A percentile compares a stretch with the other conserved stretches of the same genome.
These are phyloP conservation scores for Aristolochia californica DNA, from an alignment of 164 flowering plant genomes.

Conservation along the genomic window DNA sequence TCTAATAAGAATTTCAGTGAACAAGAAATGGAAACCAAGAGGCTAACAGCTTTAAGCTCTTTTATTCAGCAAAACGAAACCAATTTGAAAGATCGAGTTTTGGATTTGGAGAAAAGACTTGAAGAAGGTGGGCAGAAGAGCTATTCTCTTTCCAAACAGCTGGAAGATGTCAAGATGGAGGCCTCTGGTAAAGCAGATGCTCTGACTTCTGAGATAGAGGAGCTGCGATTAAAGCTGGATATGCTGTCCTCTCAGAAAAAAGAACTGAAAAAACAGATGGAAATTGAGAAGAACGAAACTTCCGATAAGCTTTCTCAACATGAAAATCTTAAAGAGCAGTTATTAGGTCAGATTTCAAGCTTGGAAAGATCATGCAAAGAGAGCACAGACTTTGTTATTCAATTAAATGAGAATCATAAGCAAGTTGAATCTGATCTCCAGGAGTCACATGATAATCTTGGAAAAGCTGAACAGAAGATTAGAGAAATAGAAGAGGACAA, in stretches of 20 bases:
- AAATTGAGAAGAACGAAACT: conserved; percentile 1
- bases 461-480: conserved; percentile 23
- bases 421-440: conserved; percentile 17
- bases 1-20: conserved; percentile 25
- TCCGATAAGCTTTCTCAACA: not conserved
- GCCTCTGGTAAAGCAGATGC: conserved; percentile 15
- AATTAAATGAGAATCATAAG: conserved; percentile 22
- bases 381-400: not conserved
- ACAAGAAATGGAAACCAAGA: conserved; percentile 19
- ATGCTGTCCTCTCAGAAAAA: not conserved
- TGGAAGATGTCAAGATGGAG: conserved; percentile 24
- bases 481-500: conserved; percentile 17
- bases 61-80: conserved; percentile 5
- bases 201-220: conserved; percentile 1
- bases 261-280: conserved; percentile 6
- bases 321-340: conserved; percentile 1
- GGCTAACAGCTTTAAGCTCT: conserved; percentile 20
- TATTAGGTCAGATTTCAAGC: conserved; percentile 4
- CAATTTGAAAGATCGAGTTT: conserved; percentile 15
- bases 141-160: conserved; percentile 16
- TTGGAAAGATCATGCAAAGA: conserved; percentile 2
- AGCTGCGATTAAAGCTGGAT: conserved; percentile 2
- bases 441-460: conserved; percentile 23
- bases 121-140: conserved; percentile 26
- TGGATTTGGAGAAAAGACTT: conserved; percentile 18